Evolutionary conservation across 75 land plant genomes (phyloP).

Genomic region (Selaginella tamariscina): DNA sequence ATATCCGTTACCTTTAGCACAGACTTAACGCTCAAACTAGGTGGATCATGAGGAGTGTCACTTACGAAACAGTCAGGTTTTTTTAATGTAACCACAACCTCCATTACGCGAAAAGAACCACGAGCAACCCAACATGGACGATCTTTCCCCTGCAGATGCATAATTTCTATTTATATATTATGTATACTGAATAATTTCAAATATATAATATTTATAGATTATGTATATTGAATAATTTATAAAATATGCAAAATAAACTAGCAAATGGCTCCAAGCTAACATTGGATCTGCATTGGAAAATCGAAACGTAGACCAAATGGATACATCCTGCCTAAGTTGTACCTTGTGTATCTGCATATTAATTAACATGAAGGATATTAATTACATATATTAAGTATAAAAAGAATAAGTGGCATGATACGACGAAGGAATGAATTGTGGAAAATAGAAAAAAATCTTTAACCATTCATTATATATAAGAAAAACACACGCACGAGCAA

Average conservation of each 20-base stretch:
- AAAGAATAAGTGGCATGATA: not conserved
- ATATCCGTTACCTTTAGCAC: conserved; percentile 28
- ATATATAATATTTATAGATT: no score
- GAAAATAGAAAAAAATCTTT: no score
- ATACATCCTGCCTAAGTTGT: conserved; percentile 27
- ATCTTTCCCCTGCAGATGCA: conserved; percentile 28
- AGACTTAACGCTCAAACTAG: conserved; percentile 12
- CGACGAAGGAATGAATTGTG: no score
- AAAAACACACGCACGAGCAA: not conserved
- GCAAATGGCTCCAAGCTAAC: conserved; percentile 35
- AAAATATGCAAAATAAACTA: no score
- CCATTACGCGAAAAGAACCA: conserved; percentile 23
- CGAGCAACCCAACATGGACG: conserved; percentile 22
- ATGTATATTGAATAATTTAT: no score
- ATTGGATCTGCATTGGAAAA: conserved; percentile 31
- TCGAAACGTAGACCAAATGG: conserved; percentile 35
- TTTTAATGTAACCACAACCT: conserved; percentile 23
- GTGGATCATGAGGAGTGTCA: not conserved
- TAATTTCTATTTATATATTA: no score
- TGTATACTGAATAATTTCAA: no score
- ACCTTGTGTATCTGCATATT: conserved; percentile 23
- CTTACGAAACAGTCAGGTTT: conserved; percentile 20
- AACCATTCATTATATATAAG: no score
- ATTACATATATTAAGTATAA: not conserved
- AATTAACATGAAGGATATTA: not conserved